Percentiles rank a stretch among this genome's conserved stretches.
Evolutionary conservation across 2,329 filamentous ascomycete species (phyloP).

Genomic region (Rhynchosporium graminicola): DNA sequence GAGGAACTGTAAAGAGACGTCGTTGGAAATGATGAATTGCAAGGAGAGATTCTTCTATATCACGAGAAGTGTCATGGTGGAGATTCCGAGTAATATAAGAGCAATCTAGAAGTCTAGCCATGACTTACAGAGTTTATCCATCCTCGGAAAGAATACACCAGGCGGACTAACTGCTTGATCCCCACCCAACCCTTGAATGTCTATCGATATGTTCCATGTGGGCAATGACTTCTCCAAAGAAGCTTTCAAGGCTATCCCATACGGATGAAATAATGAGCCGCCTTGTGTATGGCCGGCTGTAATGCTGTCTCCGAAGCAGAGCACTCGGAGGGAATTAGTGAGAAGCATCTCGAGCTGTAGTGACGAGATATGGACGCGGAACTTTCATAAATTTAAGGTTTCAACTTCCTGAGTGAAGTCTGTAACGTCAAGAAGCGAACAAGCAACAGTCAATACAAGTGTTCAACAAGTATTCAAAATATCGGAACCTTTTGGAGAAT

Average conservation of each 20-base stretch:
- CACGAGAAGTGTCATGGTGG: background rate
- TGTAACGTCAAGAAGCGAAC: too few relatives aligned
- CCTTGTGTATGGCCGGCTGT: constrained; percentile 55
- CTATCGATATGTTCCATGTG: constrained; percentile 44
- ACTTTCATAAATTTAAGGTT: too few relatives aligned
- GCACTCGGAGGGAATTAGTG: constrained; percentile 30
- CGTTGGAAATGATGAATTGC: background rate
- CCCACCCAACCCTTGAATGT: constrained; percentile 53
- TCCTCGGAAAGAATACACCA: constrained; percentile 36
- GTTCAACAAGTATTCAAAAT: background rate
- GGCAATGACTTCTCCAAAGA: constrained; percentile 51
- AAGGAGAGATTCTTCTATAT: background rate
- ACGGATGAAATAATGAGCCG: constrained; percentile 53
- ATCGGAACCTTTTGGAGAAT: background rate
- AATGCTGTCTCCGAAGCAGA: constrained; percentile 45
- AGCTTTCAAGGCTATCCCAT: constrained; percentile 50
- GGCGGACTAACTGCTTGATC: constrained; percentile 48
- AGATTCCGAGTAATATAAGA: background rate
- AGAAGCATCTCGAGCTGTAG: constrained; percentile 27
- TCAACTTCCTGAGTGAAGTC: too few relatives aligned
- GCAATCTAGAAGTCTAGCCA: background rate
- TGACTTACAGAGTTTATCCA: constrained; percentile 42
- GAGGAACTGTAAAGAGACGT: background rate
- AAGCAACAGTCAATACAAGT: too few relatives aligned
- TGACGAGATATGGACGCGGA: background rate